Percentiles rank a stretch among this genome's conserved stretches.
phyloP scores from a whole-genome alignment of 2,329 filamentous ascomycete species.

The Exophiala sp. region DNA sequence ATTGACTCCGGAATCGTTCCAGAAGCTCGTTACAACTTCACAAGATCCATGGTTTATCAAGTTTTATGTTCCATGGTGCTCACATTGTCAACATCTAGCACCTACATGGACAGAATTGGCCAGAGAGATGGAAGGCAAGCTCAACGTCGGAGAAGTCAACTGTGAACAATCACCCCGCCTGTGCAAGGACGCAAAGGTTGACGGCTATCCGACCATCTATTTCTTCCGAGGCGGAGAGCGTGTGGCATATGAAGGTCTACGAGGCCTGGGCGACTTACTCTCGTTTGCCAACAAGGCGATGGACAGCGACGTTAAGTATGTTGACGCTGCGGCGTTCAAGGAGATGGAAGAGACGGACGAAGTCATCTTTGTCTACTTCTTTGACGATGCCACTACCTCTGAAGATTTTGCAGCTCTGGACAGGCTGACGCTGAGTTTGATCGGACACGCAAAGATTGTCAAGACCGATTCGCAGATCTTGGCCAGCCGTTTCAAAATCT shows the following conservation, averaged over 20 bases:
- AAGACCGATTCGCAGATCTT: slow-evolving; percentile 79
- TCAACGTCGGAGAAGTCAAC: slow-evolving; percentile 95
- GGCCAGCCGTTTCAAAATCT: slow-evolving; percentile 84
- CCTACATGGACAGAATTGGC: slow-evolving; percentile 87
- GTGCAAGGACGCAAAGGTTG: slow-evolving; percentile 85
- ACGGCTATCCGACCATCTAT: slow-evolving; percentile 80
- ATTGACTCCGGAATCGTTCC: slow-evolving; percentile 80
- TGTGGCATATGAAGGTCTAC: slow-evolving; percentile 87
- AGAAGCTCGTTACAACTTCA: slow-evolving; percentile 77
- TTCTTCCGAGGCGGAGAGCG: slow-evolving; percentile 92
- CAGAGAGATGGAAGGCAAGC: slow-evolving; percentile 81
- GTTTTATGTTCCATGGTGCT: slow-evolving; percentile 97
- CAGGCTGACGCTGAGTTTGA: slow-evolving; percentile 77
- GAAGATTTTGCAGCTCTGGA: slow-evolving; percentile 91
- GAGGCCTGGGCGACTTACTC: slow-evolving; percentile 86
- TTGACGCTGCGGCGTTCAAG: slow-evolving; percentile 72
- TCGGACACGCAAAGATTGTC: slow-evolving; percentile 87
- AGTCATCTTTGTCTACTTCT: slow-evolving; percentile 96
- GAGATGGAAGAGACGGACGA: slow-evolving; percentile 88
- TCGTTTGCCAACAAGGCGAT: slow-evolving; percentile 83
- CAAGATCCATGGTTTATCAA: slow-evolving; percentile 97
- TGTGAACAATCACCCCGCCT: slow-evolving; percentile 80
- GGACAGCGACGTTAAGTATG: slow-evolving; percentile 73
- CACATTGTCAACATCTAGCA: slow-evolving; percentile 89
- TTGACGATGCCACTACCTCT: slow-evolving; percentile 86